These are phyloP conservation scores for Candida xiaguanensis DNA, from an alignment of 805 yeast genomes.

Conservation along the genomic window DNA sequence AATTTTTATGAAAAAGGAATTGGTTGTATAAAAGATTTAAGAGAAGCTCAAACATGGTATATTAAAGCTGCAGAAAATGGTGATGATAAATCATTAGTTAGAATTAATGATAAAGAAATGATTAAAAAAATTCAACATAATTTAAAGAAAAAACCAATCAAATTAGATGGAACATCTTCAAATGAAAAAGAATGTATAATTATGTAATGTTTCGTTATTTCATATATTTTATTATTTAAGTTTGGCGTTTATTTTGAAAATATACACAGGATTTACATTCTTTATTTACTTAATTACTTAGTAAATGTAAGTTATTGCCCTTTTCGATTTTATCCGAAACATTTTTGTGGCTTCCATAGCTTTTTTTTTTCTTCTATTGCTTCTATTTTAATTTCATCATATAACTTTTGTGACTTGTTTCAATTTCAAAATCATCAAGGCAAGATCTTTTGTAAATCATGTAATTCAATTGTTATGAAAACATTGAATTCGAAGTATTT, in stretches of 20 bases:
- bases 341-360: no score
- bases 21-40: constrained; percentile 64
- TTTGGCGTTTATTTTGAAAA: no score
- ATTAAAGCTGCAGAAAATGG: constrained; percentile 63
- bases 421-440: not conserved
- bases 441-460: not conserved
- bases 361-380: not conserved
- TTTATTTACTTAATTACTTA: no score
- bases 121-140: constrained; percentile 28
- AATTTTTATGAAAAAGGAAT: constrained; percentile 83
- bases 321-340: no score
- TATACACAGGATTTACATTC: not conserved
- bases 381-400: not conserved
- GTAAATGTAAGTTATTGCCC: no score
- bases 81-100: constrained; percentile 34
- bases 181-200: constrained; percentile 44
- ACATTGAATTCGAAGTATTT: not conserved
- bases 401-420: not conserved
- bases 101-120: constrained; percentile 30
- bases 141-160: constrained; percentile 20
- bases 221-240: no score
- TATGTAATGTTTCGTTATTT: constrained; percentile 24
- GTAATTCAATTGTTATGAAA: not conserved
- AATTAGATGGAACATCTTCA: constrained; percentile 12
- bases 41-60: constrained; percentile 71